Evolutionary conservation across 352 stramenopile genomes (phyloP).

Genomic region (Phytophthora boehmeriae): DNA sequence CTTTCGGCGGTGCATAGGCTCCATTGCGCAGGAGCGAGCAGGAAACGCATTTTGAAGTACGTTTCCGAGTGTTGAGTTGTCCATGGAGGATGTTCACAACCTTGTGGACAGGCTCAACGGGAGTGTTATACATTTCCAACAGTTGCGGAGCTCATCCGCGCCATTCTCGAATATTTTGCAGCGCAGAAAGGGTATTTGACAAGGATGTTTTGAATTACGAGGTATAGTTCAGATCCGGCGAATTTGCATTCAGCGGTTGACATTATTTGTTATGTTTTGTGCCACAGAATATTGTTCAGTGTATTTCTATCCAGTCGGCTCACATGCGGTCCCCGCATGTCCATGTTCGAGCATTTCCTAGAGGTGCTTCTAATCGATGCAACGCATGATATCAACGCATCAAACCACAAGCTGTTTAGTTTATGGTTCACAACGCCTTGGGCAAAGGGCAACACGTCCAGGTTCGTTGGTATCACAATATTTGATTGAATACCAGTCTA

Average conservation of each 20-base stretch:
- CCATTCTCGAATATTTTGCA: slow-evolving; percentile 12
- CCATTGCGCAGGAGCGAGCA: neutral
- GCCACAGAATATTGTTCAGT: slow-evolving; percentile 6
- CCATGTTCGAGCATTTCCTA: slow-evolving; percentile 15
- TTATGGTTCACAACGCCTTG: slow-evolving; percentile 21
- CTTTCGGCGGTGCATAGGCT: slow-evolving; percentile 6
- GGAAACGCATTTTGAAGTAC: slow-evolving; percentile 15
- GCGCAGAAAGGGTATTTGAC: neutral
- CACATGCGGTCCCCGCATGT: slow-evolving; percentile 7
- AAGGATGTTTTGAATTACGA: slow-evolving; percentile 6
- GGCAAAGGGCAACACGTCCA: slow-evolving; percentile 21
- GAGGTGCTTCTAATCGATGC: slow-evolving; percentile 21
- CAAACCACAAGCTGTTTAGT: slow-evolving; percentile 19
- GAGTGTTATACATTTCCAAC: slow-evolving; percentile 11
- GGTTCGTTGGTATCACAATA: no score
- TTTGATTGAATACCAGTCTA: no score
- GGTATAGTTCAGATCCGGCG: no score
- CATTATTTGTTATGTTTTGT: neutral
- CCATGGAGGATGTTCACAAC: slow-evolving; percentile 17
- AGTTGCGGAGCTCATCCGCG: slow-evolving; percentile 6
- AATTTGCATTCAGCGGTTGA: no score
- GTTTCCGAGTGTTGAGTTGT: slow-evolving; percentile 5
- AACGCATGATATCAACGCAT: slow-evolving; percentile 13
- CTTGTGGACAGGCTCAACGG: no score
- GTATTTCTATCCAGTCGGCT: slow-evolving; percentile 7